Evolutionary conservation across 352 stramenopile species (phyloP).

Genomic region (Pythium oligandrum): DNA sequence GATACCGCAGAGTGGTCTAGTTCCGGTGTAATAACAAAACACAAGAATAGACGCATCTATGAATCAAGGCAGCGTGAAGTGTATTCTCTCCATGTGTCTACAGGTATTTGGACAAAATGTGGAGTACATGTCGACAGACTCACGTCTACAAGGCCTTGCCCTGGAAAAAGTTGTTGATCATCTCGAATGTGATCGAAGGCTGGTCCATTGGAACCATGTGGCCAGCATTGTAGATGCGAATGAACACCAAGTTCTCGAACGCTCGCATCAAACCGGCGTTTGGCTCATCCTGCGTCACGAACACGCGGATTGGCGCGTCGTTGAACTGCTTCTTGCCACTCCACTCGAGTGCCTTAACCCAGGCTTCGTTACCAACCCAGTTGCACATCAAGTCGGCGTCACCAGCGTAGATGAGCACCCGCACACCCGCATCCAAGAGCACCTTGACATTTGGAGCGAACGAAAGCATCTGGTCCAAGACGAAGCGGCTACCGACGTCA

Average conservation of each 20-base stretch:
- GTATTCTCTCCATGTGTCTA: neutral
- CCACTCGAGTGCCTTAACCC: constrained; percentile 92
- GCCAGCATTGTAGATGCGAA: constrained; percentile 91
- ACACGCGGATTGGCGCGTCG: constrained; percentile 23
- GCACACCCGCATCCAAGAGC: constrained; percentile 66
- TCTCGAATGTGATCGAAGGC: constrained; percentile 82
- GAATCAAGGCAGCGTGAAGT: neutral
- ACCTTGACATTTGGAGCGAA: constrained; percentile 84
- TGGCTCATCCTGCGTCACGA: constrained; percentile 18
- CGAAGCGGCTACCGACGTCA: constrained; percentile 89
- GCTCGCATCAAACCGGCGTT: constrained; percentile 41
- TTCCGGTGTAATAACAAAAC: neutral
- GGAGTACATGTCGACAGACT: neutral
- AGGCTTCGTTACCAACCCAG: constrained; percentile 95
- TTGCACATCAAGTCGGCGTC: constrained; percentile 98
- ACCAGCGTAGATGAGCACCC: constrained; percentile 94
- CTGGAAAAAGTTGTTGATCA: constrained; percentile 91
- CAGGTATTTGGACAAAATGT: neutral
- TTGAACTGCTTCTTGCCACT: constrained; percentile 86
- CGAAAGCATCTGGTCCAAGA: constrained; percentile 93
- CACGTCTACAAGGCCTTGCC: constrained; percentile 29
- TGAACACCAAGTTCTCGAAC: constrained; percentile 85
- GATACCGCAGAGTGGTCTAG: neutral
- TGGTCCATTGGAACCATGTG: constrained; percentile 96
- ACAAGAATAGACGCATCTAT: neutral